Evolutionary conservation across 331 rosid genomes (phyloP), one percentile per base, ranked within the genome.

Genomic region (Cydonia oblonga): DNA sequence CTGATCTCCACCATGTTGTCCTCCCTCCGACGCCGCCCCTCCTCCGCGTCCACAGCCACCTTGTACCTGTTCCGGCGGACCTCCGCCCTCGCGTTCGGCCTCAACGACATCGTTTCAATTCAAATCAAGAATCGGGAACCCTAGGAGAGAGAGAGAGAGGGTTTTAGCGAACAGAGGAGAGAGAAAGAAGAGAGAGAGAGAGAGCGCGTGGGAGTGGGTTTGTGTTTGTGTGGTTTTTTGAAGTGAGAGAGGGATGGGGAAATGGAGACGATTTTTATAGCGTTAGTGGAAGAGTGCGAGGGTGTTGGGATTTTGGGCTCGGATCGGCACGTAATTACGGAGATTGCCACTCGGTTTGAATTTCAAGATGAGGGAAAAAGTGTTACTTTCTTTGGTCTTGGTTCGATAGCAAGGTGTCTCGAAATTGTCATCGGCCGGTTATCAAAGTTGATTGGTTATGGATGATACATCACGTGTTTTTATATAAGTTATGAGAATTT

Each of bases 1-100:
- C 98, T 90, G 92, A 93, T 93, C 98, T 93, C 98, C 13, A 93
- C 97, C 96, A 93, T 86, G 38, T 89, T 86, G 78, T 93, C 98
- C 81, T 93, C 98, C n/a, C 97, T 85, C 64, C 98, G 85, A 49
- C 98, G 76, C 54, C 97, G 91, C 30, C 98, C 98, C 80, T 93
- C 97, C 80, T 93, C 97, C 20, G 98, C 98, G 49, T 93, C 98
- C 51, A 93, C 97, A 42, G 97, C 97, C 65, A 93, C 97, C 88
- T 93, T 93, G 87, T 93, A 93, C 28, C 96, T 89, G 78, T 89
- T 89, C 49, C 97, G 95, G 70, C 98, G 97, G 81, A 81, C 91
- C 81, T 93, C 98, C 59, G 89, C 86, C 86, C 91, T 87, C 24
- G 93, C 80, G 85, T 76, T 89, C 6, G 98, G 97, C 35, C 98